Percentiles rank a stretch among this genome's conserved stretches.
Conservation (phyloP, 2,329 filamentous ascomycete genomes). For the Bretziella fagacearum region DNA sequence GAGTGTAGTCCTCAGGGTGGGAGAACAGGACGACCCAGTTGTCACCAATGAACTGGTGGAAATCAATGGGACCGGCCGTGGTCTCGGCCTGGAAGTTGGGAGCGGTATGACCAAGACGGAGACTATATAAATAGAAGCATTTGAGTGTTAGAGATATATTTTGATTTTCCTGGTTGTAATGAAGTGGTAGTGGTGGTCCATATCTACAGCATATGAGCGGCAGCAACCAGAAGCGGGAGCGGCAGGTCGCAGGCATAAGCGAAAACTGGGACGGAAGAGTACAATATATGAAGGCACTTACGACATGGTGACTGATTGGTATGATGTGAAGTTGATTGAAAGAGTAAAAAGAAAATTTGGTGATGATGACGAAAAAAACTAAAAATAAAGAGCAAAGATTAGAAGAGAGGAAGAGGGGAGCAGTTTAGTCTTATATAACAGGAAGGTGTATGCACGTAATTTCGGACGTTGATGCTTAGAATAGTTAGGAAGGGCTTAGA, state of each 20-base stretch:
- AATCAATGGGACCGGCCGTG: conserved; percentile 60
- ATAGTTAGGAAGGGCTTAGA: conserved; percentile 10
- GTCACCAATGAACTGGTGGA: conserved; percentile 65
- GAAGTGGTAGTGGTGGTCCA: neutral
- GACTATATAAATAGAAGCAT: conserved; percentile 17
- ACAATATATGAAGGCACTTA: conserved; percentile 8
- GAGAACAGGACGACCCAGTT: conserved; percentile 73
- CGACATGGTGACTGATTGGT: conserved; percentile 12
- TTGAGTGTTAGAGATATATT: conserved; percentile 1
- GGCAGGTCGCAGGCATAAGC: neutral
- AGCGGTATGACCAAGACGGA: conserved; percentile 49
- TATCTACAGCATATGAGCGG: neutral
- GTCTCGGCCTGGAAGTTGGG: conserved; percentile 76
- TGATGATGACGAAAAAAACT: conserved; percentile 1
- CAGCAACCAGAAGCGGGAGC: neutral
- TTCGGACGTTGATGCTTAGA: neutral
- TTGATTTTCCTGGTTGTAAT: too few relatives aligned
- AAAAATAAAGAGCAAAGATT: neutral
- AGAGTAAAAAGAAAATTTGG: conserved; percentile 2
- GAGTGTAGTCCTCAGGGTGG: conserved; percentile 80
- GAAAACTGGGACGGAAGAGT: neutral
- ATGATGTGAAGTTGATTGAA: neutral
- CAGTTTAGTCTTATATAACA: conserved; percentile 9
- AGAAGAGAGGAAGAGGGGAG: conserved; percentile 13
- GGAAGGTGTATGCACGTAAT: neutral